Evolutionary conservation across 257 asterid species (phyloP).

Genomic region (Sherardia arvensis): DNA sequence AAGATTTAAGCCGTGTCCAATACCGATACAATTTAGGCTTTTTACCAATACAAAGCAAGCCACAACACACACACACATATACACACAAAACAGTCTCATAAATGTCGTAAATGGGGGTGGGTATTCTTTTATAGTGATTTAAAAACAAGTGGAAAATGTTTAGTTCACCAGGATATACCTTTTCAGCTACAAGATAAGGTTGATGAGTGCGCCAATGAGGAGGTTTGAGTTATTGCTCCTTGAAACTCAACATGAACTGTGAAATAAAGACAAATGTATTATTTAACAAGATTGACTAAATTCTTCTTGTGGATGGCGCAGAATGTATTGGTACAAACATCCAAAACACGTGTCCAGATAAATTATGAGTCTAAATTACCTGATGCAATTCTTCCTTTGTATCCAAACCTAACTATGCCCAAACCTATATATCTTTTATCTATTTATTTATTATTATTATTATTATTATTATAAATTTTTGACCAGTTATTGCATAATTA

Average conservation of each 20-base stretch:
- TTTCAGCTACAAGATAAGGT: conserved; percentile 76
- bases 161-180: conserved; percentile 36
- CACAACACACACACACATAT: no score
- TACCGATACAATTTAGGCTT: no score
- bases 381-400: conserved; percentile 77
- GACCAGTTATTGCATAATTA: no score
- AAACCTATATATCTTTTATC: no score
- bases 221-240: conserved; percentile 71
- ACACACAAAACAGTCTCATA: no score
- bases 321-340: background rate
- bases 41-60: background rate
- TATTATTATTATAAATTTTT: no score
- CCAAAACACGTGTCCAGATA: background rate
- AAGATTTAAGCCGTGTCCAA: no score
- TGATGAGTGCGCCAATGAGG: conserved; percentile 90
- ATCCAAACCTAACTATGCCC: no score
- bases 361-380: conserved; percentile 41
- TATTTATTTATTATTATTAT: no score
- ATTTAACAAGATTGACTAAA: background rate
- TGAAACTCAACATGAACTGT: conserved; percentile 72
- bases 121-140: background rate
- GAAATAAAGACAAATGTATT: conserved; percentile 11
- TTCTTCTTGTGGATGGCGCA: background rate
- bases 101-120: background rate
- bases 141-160: background rate